A percentile compares a stretch with the other conserved stretches of the same genome.
phyloP scores from a whole-genome alignment of 2,329 filamentous ascomycete species.

The Gremmenia infestans region DNA sequence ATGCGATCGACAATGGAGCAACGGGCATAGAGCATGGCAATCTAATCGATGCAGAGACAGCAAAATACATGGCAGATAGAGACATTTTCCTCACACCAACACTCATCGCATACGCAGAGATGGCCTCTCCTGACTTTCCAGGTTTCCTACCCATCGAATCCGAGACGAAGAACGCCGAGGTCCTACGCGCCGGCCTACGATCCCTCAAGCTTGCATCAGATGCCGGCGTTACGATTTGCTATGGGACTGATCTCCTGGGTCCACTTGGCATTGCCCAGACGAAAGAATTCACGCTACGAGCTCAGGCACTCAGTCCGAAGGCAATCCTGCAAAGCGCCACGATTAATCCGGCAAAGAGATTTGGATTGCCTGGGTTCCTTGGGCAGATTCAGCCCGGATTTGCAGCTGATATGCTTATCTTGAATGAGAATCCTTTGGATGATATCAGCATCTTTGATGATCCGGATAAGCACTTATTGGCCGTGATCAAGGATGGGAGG shows the following conservation, averaged over 20 bases:
- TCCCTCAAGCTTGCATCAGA: conserved; percentile 44
- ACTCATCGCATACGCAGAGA: conserved; percentile 46
- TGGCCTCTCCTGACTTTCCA: conserved; percentile 40
- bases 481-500: conserved; percentile 51
- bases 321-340: conserved; percentile 48
- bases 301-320: conserved; percentile 36
- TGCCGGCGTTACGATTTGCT: conserved; percentile 51
- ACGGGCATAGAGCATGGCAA: conserved; percentile 56
- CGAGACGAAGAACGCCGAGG: conserved; percentile 46
- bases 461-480: conserved; percentile 43
- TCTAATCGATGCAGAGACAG: conserved; percentile 54
- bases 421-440: conserved; percentile 50
- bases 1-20: conserved; percentile 50
- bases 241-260: conserved; percentile 50
- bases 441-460: conserved; percentile 45
- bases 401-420: conserved; percentile 47
- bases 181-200: conserved; percentile 42
- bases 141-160: conserved; percentile 41
- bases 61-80: conserved; percentile 45
- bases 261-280: conserved; percentile 45
- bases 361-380: conserved; percentile 41
- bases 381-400: conserved; percentile 48
- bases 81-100: conserved; percentile 49
- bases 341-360: conserved; percentile 46
- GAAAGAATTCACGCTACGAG: conserved; percentile 43